Evolutionary conservation across 176 grass and related monocot genomes (phyloP).

Genomic region (Eragrostis nindensis): DNA sequence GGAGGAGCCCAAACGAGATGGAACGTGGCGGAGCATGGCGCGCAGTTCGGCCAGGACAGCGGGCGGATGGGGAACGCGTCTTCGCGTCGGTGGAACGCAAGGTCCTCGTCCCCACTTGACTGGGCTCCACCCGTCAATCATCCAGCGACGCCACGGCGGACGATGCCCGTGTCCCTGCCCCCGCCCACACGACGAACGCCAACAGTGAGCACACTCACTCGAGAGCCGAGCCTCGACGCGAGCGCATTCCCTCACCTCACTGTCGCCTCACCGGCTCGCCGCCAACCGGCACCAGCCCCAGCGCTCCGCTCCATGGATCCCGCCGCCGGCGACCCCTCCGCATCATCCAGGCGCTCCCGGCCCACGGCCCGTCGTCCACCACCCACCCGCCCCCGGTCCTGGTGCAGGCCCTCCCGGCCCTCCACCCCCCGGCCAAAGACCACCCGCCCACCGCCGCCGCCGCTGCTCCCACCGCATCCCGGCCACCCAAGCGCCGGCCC

Average conservation of each 20-base stretch:
- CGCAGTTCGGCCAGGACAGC: too few species aligned
- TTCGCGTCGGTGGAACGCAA: neutral
- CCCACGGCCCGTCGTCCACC: neutral
- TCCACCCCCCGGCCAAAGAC: slow-evolving; percentile 28
- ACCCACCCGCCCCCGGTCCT: neutral
- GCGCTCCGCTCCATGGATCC: slow-evolving; percentile 23
- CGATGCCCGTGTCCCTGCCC: neutral
- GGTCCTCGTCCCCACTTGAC: neutral
- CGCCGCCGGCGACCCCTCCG: slow-evolving; percentile 36
- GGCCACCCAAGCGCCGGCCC: neutral
- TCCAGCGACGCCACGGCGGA: neutral
- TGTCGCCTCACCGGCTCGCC: neutral
- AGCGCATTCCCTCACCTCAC: neutral
- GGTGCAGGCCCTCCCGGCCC: slow-evolving; percentile 15
- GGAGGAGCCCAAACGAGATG: neutral
- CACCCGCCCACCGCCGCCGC: neutral
- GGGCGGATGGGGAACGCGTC: too few species aligned
- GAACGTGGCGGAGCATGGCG: neutral
- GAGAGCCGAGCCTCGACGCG: slow-evolving; percentile 13
- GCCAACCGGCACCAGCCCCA: neutral
- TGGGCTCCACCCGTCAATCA: neutral
- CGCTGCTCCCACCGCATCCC: neutral
- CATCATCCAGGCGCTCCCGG: slow-evolving; percentile 62
- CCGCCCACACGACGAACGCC: neutral
- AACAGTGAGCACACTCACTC: slow-evolving; percentile 2